Evolutionary conservation across 192 early-diverging fungal species (phyloP), one percentile per base, ranked within the genome.

Genomic region (Podila epigama): DNA sequence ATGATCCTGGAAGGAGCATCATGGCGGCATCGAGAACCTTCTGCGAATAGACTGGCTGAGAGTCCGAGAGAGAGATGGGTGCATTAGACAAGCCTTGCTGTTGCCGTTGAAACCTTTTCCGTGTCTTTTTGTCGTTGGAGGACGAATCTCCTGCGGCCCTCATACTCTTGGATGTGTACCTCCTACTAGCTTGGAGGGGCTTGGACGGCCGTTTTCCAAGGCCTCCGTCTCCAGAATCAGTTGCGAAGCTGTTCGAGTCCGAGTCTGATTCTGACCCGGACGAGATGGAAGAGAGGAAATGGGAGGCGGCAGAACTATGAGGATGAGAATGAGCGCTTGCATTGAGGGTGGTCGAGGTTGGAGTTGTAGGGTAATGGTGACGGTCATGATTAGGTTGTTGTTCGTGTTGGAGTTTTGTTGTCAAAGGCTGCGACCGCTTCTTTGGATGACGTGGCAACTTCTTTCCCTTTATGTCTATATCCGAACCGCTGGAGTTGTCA

Each of bases 401-500:
- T 48, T 18, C n/a, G 44, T 4, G 44, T 18, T 48, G 44, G n/a
- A 22, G 44, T 48, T 22, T 22, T 25, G n/a, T n/a, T n/a, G n/a
- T n/a, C n/a, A n/a, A n/a, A n/a, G n/a, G n/a, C n/a, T n/a, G n/a
- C n/a, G 44, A 22, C 15, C n/a, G 44, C 4, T 48, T 48, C 25
- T 18, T 32, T 36, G 22, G 25, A 12, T 44, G 40, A 32, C 27
- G 25, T 48, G 37, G 55, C 51, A 40, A 29, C 50, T 51, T 51
- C 35, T 28, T 62, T 2, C 29, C 51, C 5, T 44, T 29, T 20
- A 57, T 36, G 12, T 75, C 60, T 8, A 40, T 60, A 53, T 75
- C 71, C 20, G 71, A 75, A 13, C 59, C 71, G 60, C 63, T 66
- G 16, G 71, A 75, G 60, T 68, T 75, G 52, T 75, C 71, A 0